Base-by-base conservation (phyloP, 2,329 filamentous ascomycete species). In the Diaporthe helianthi region DNA sequence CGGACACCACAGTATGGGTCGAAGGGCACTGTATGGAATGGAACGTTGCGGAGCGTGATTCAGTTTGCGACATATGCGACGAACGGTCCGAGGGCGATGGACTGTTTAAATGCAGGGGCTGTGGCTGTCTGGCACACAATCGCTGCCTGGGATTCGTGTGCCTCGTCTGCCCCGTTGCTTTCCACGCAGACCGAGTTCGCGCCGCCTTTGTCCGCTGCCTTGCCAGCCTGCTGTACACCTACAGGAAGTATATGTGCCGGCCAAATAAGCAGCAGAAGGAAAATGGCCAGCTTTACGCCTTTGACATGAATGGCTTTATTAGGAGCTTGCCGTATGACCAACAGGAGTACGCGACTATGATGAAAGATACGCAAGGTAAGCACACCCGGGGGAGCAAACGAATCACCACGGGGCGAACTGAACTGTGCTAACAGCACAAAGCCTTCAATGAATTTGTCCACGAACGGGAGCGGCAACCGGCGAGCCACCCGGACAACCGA, bases 381-480 rank as follows among this genome's bases (percentile, higher is more conserved):
- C 75, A 41, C 29, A 24, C 49, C 29, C 15, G 24, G 36, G 47
- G 12, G 36, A 19, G 17, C 15, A 36, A 36, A 15, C n/a, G 4
- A 12, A 19, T 0, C n/a, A 15, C 58, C 15, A 36, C 22, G n/a
- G 44, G n/a, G n/a, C n/a, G n/a, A n/a, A n/a, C n/a, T 29, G 8
- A 47, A 22, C 22, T 47, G 15, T 46, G 60, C 71, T 71, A 58
- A 72, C 65, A 78, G 77, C 75, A 12, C 36, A 51, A 51, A 89
- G 88, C 83, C 60, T 93, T 94, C 78, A 93, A 93, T 73, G 92
- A 95, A 78, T 96, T 96, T 78, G 92, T 96, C 71, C 91, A 95
- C 75, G 91, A 94, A 74, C 88, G 93, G 54, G 93, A 96, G 79
- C 89, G 84, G 26, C 87, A 85, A 9, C 83, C 88, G 2, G 79